Evolutionary conservation across 306 rosid species (phyloP).

Genomic region (Sesbania bispinosa): DNA sequence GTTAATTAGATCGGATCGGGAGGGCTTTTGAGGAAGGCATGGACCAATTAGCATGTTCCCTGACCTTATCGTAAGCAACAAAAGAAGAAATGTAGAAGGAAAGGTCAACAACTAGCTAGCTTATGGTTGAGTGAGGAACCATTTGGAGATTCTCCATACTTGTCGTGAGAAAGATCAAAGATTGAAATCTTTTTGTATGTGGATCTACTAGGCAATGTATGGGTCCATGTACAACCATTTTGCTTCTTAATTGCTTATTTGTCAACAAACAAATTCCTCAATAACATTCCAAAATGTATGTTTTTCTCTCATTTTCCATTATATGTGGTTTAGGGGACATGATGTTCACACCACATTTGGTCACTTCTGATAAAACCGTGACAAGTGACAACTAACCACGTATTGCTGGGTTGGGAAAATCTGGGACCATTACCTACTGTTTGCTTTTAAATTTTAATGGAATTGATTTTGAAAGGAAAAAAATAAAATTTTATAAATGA

Average conservation of each 20-base stretch:
- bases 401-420: background rate
- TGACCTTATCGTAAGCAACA: conserved; percentile 36
- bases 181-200: conserved; percentile 21
- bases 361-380: background rate
- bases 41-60: conserved; percentile 43
- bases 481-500: too few species aligned
- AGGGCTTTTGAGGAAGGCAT: too few species aligned
- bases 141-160: conserved; percentile 29
- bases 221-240: too few species aligned
- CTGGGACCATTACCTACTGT: too few species aligned
- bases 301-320: conserved; percentile 6
- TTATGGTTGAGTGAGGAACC: conserved; percentile 39
- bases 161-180: conserved; percentile 28
- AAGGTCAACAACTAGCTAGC: conserved; percentile 32
- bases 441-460: too few species aligned
- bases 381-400: background rate
- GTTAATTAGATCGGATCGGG: too few species aligned
- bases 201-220: conserved; percentile 36
- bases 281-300: conserved; percentile 13
- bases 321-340: background rate
- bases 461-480: too few species aligned
- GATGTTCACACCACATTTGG: background rate
- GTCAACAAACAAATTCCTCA: too few species aligned
- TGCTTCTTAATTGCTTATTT: too few species aligned
- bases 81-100: conserved; percentile 36